These are phyloP conservation scores for Leccinum subrobustum DNA, from an alignment of 1,284 basidiomycete genomes.

Conservation along the genomic window DNA sequence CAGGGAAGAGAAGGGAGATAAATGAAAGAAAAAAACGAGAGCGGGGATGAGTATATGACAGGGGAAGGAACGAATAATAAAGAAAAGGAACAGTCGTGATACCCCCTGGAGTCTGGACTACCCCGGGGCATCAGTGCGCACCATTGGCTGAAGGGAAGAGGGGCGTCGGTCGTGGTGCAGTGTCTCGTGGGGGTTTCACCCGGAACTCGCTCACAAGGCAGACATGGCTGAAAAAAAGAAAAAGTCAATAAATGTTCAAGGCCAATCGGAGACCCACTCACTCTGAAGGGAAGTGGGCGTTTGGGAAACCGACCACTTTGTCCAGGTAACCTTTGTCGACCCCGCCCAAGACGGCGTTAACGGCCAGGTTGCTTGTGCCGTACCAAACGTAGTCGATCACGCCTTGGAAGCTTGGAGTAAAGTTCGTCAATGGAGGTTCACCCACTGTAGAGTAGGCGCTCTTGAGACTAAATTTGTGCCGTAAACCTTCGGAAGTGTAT, in stretches of 20 bases:
- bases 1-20: constrained; percentile 31
- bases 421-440: constrained; percentile 86
- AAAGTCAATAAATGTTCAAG: background rate
- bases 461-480: constrained; percentile 80
- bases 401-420: constrained; percentile 82
- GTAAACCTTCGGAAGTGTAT: constrained; percentile 89
- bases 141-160: constrained; percentile 26
- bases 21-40: constrained; percentile 23
- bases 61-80: background rate
- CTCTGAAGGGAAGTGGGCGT: constrained; percentile 95
- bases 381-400: constrained; percentile 97
- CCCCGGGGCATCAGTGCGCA: constrained; percentile 13
- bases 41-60: constrained; percentile 12
- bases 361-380: constrained; percentile 73
- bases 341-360: constrained; percentile 86
- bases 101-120: constrained; percentile 1
- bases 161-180: constrained; percentile 36
- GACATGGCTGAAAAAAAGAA: constrained; percentile 51
- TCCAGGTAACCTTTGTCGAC: constrained; percentile 86
- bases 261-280: constrained; percentile 45
- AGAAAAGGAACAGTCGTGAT: background rate
- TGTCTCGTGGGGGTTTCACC: constrained; percentile 63
- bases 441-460: constrained; percentile 75
- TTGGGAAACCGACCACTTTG: constrained; percentile 96
- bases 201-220: constrained; percentile 71